Evolutionary conservation across 116 monocot species (phyloP).

Genomic region (Papilionanthe hybrid): DNA sequence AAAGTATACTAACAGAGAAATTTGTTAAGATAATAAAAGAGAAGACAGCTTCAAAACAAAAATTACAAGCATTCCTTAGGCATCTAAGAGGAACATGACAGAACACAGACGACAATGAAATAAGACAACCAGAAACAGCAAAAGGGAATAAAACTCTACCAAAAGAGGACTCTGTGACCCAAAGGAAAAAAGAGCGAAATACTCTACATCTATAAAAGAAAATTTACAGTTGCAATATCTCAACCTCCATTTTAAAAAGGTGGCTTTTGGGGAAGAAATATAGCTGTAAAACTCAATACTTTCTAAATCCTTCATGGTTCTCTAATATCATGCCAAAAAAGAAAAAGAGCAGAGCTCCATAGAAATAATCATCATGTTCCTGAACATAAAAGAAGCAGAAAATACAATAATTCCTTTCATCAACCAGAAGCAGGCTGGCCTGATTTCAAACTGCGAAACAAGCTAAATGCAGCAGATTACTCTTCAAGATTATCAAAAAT

Average conservation of each 20-base stretch:
- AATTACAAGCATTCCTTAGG: background rate
- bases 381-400: background rate
- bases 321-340: background rate
- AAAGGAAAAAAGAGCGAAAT: background rate
- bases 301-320: background rate
- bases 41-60: background rate
- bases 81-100: background rate
- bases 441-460: background rate
- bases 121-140: conserved; percentile 4
- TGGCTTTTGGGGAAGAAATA: background rate
- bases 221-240: background rate
- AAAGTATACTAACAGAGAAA: background rate
- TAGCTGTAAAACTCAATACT: background rate
- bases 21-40: background rate
- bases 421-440: background rate
- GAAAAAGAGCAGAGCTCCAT: background rate
- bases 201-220: background rate
- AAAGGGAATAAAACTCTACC: background rate
- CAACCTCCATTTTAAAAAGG: background rate
- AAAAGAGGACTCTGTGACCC: background rate
- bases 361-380: background rate
- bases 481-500: background rate
- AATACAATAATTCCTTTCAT: background rate
- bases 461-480: background rate
- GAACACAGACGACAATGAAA: background rate